phyloP scores from a whole-genome alignment of 371 early-diverging fungal species.

The Saksenaea vasiformis region DNA sequence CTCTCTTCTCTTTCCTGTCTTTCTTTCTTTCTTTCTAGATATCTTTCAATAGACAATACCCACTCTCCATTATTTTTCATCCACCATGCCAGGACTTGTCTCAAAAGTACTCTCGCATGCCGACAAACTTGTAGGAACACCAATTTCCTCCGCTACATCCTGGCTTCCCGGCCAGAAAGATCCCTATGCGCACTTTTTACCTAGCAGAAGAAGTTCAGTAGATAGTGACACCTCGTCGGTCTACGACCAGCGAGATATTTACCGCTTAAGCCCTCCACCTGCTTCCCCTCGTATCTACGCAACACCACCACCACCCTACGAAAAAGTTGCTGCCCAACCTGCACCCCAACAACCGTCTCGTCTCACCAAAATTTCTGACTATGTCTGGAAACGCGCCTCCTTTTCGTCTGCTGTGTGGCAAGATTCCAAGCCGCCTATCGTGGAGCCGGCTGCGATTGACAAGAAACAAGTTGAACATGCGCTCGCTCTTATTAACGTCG shows the following conservation, averaged over 20 bases:
- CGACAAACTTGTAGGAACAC: conserved; percentile 32
- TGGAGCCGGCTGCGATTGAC: conserved; percentile 26
- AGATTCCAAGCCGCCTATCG: not conserved
- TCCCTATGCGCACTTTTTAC: not conserved
- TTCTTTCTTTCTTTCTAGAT: not conserved
- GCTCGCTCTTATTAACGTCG: conserved; percentile 45
- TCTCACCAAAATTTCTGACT: conserved; percentile 12
- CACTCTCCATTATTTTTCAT: not conserved
- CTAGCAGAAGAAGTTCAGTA: conserved; percentile 1
- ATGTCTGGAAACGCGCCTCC: conserved; percentile 30
- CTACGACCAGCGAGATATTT: conserved; percentile 8
- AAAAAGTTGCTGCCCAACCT: conserved; percentile 18
- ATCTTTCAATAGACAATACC: not conserved
- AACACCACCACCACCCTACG: conserved; percentile 37
- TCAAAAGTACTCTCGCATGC: conserved; percentile 33
- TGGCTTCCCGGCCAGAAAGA: conserved; percentile 4
- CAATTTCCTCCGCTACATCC: conserved; percentile 8
- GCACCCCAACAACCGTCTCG: conserved; percentile 9
- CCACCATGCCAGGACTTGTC: conserved; percentile 23
- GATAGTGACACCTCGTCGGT: not conserved
- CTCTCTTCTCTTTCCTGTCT: not conserved
- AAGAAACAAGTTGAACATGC: conserved; percentile 48
- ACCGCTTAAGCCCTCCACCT: conserved; percentile 12
- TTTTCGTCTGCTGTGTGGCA: conserved; percentile 20
- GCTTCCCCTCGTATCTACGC: conserved; percentile 25